Evolutionary conservation across 2,329 filamentous ascomycete genomes (phyloP).

Genomic region (Fusarium oxysporum): DNA sequence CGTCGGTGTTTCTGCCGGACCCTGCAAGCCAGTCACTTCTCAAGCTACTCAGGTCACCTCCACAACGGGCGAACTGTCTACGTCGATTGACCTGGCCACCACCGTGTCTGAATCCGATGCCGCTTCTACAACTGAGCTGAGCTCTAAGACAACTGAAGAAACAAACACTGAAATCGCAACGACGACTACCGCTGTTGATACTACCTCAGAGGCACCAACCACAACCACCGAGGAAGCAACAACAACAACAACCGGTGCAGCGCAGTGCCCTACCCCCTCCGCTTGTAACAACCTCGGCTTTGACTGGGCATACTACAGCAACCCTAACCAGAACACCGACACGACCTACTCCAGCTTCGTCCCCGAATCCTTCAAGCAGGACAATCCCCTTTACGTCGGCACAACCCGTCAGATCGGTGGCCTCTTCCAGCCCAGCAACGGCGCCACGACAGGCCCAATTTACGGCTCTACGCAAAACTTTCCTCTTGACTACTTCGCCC

Average conservation of each 20-base stretch:
- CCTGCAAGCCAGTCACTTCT: constrained; percentile 7
- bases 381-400: not conserved
- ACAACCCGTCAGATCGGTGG: not conserved
- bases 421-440: not conserved
- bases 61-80: not conserved
- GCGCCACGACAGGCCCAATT: accelerated
- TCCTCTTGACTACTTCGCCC: not conserved
- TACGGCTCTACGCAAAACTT: not conserved
- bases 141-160: not conserved
- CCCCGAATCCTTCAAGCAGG: not conserved
- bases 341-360: constrained; percentile 4
- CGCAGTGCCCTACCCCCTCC: not conserved
- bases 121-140: not conserved
- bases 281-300: constrained; percentile 1
- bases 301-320: constrained; percentile 13
- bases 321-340: constrained; percentile 2
- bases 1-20: not conserved
- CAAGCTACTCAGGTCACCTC: not conserved
- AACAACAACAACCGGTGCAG: not conserved
- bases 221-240: not conserved
- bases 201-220: not conserved
- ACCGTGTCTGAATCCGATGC: not conserved
- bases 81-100: not conserved
- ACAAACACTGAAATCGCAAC: not conserved
- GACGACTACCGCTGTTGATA: not conserved